These are phyloP conservation scores for Podaxis mareebaensis DNA, from an alignment of 768 basidiomycete species.

Conservation along the genomic window DNA sequence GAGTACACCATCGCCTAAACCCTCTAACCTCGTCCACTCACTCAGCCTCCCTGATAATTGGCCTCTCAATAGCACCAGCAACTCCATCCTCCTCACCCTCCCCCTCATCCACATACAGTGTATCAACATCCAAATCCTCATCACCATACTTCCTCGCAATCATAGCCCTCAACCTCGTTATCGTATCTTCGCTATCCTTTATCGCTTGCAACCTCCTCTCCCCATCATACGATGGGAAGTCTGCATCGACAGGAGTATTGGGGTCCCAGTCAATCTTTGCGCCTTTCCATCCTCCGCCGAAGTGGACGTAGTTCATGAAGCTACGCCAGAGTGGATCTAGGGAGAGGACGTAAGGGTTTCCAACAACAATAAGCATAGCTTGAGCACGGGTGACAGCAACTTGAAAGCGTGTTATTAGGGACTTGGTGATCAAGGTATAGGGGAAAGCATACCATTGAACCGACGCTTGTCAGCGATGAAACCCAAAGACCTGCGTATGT, in stretches of 20 bases:
- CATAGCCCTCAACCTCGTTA: conserved; percentile 32
- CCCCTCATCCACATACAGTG: conserved; percentile 22
- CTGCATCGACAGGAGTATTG: conserved; percentile 20
- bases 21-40: conserved; percentile 11
- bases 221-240: conserved; percentile 33
- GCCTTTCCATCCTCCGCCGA: conserved; percentile 56
- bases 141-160: conserved; percentile 31
- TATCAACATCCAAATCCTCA: conserved; percentile 28
- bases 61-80: conserved; percentile 29
- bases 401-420: background rate
- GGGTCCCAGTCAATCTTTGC: conserved; percentile 16
- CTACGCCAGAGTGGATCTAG: conserved; percentile 63
- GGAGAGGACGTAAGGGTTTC: conserved; percentile 56
- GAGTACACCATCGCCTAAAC: too few species aligned
- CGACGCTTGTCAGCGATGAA: conserved; percentile 57
- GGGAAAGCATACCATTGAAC: conserved; percentile 48
- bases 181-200: conserved; percentile 38
- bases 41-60: conserved; percentile 33
- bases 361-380: conserved; percentile 58
- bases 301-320: conserved; percentile 58
- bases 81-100: conserved; percentile 28
- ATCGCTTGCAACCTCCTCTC: conserved; percentile 28
- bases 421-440: too few species aligned
- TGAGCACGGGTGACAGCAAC: conserved; percentile 52
- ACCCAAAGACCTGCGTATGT: conserved; percentile 53